Evolutionary conservation across 2,329 filamentous ascomycete genomes (phyloP).

Genomic region (Diaporthe ilicicola): DNA sequence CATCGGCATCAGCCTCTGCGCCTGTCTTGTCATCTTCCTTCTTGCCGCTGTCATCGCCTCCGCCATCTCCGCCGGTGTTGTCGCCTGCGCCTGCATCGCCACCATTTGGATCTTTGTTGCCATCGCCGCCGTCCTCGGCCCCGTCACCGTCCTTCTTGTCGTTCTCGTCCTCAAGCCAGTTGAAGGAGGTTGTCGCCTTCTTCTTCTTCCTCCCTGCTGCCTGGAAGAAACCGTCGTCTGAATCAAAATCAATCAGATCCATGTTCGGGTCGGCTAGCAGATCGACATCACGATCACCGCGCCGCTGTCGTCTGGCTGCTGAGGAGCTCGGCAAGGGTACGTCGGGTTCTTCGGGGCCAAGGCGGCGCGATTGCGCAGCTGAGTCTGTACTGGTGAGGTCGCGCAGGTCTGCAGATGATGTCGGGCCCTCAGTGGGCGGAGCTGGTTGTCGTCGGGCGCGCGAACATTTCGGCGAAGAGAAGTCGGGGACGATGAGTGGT

Average conservation of each 20-base stretch:
- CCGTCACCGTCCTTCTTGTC: conserved; percentile 52
- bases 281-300: conserved; percentile 39
- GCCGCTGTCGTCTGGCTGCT: conserved; percentile 8
- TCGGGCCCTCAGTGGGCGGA: conserved; percentile 34
- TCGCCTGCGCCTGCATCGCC: conserved; percentile 42
- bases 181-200: conserved; percentile 51
- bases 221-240: conserved; percentile 62
- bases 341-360: conserved; percentile 37
- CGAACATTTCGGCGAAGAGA: conserved; percentile 40
- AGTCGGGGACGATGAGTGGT: conserved; percentile 39
- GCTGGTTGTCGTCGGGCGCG: conserved; percentile 38
- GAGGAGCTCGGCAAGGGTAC: conserved; percentile 35
- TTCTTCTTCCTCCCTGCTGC: conserved; percentile 67
- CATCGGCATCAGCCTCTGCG: conserved; percentile 46
- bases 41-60: conserved; percentile 45
- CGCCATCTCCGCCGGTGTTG: conserved; percentile 46
- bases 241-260: conserved; percentile 64
- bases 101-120: conserved; percentile 43
- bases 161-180: conserved; percentile 53
- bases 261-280: conserved; percentile 57
- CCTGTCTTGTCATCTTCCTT: conserved; percentile 46
- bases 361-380: conserved; percentile 40
- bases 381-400: conserved; percentile 45
- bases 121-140: conserved; percentile 47
- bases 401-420: conserved; percentile 36